phyloP scores from a whole-genome alignment of 768 basidiomycete species.

The Auriculariales sp. region DNA sequence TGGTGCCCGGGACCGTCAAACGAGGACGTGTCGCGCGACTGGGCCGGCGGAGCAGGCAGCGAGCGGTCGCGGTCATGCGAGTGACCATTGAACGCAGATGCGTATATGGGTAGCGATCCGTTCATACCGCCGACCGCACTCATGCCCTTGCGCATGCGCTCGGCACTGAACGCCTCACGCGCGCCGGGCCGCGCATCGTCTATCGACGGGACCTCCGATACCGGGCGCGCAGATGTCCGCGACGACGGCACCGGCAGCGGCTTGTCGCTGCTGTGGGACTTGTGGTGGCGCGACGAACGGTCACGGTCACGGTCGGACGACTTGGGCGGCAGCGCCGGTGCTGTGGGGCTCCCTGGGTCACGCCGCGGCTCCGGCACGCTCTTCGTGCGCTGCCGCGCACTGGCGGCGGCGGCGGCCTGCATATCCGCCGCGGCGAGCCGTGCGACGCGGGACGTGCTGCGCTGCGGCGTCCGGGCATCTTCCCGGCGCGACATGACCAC shows the following conservation, averaged over 20 bases:
- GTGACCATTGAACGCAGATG: too few relatives aligned
- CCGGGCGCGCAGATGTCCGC: not conserved
- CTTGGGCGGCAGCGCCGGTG: too few relatives aligned
- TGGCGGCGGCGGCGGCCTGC: not conserved
- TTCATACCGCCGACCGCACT: not conserved
- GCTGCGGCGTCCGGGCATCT: too few relatives aligned
- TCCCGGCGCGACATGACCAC: too few relatives aligned
- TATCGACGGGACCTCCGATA: not conserved
- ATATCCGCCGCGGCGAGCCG: not conserved
- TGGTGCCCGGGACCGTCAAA: not conserved
- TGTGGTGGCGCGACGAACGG: too few relatives aligned
- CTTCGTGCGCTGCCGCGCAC: not conserved
- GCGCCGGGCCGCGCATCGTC: not conserved
- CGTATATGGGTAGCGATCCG: too few relatives aligned
- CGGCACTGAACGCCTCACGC: not conserved
- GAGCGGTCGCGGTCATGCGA: not conserved
- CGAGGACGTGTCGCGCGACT: not conserved
- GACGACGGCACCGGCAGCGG: not conserved
- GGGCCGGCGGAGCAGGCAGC: not conserved
- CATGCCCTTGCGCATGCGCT: slow-evolving; percentile 2
- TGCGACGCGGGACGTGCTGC: too few relatives aligned
- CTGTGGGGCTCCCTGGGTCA: not conserved
- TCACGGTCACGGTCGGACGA: too few relatives aligned
- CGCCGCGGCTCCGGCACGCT: not conserved
- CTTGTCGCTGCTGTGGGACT: not conserved